A percentile compares a stretch with the other conserved stretches of the same genome.
phyloP scores from a whole-genome alignment of 192 early-diverging fungal species.

The Thamnidium elegans region DNA sequence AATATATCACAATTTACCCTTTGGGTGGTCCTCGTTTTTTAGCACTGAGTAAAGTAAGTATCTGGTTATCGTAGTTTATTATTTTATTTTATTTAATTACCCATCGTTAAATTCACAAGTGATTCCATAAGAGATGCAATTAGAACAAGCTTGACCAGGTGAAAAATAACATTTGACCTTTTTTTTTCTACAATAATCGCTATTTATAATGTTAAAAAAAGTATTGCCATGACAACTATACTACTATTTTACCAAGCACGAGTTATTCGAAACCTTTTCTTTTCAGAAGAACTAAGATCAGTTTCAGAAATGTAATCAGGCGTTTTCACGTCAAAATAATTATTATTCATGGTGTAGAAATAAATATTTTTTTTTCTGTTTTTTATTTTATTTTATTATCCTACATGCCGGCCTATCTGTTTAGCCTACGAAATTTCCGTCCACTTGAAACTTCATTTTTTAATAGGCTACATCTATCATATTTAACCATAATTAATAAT shows the following conservation, averaged over 20 bases:
- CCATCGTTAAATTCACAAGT: constrained; percentile 34
- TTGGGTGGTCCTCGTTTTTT: constrained; percentile 25
- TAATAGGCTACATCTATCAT: too few species aligned
- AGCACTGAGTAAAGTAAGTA: background rate
- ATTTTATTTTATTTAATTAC: constrained; percentile 22
- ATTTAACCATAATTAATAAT: too few species aligned
- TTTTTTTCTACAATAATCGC: constrained; percentile 36
- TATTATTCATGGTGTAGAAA: too few species aligned
- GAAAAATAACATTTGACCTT: constrained; percentile 35
- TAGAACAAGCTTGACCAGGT: constrained; percentile 25
- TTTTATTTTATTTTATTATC: too few species aligned
- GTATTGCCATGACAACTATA: background rate
- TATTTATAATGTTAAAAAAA: constrained; percentile 3
- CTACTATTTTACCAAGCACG: constrained; percentile 10
- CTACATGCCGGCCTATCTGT: too few species aligned
- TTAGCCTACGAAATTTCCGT: too few species aligned
- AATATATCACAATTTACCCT: constrained; percentile 11
- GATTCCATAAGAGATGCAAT: constrained; percentile 26
- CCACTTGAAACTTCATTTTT: too few species aligned
- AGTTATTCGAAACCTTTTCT: constrained; percentile 13
- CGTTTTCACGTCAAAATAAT: too few species aligned
- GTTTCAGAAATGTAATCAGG: background rate
- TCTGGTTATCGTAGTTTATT: constrained; percentile 7
- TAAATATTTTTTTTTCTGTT: too few species aligned
- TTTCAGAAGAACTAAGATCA: constrained; percentile 1